Conservation (phyloP, 495 filamentous ascomycete species). For the Neurospora cerealis region DNA sequence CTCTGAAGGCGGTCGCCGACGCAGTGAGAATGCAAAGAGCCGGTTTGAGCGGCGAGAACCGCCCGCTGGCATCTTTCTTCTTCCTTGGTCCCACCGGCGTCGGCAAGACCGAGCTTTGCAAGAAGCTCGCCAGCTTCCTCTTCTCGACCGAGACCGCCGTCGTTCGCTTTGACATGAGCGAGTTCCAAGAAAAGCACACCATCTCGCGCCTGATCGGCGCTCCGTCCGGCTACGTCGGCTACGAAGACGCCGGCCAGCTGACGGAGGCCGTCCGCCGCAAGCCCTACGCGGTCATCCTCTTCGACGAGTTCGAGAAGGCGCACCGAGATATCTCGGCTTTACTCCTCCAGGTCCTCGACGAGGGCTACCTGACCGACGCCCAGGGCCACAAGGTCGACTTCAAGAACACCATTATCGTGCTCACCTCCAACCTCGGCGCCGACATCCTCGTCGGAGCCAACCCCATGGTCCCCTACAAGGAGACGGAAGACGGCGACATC, state of each 20-base stretch:
- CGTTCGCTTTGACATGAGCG: constrained; percentile 87
- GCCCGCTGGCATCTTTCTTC: constrained; percentile 91
- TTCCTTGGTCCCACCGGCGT: constrained; percentile 95
- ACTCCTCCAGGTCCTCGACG: constrained; percentile 92
- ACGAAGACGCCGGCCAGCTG: constrained; percentile 93
- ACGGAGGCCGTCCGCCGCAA: constrained; percentile 93
- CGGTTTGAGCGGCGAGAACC: constrained; percentile 81
- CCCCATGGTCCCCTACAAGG: constrained; percentile 45
- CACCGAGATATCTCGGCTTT: constrained; percentile 90
- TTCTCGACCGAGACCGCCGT: constrained; percentile 89
- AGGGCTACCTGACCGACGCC: constrained; percentile 89
- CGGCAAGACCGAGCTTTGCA: constrained; percentile 94
- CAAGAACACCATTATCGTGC: constrained; percentile 87
- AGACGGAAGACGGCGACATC: constrained; percentile 53
- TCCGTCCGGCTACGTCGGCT: constrained; percentile 90
- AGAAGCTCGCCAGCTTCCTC: constrained; percentile 85
- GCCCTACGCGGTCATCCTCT: constrained; percentile 87
- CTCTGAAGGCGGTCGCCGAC: constrained; percentile 80
- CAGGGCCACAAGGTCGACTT: constrained; percentile 97
- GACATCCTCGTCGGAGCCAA: constrained; percentile 58
- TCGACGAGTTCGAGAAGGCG: constrained; percentile 97
- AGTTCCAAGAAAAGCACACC: constrained; percentile 96
- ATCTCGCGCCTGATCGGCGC: constrained; percentile 86
- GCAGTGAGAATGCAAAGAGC: constrained; percentile 92
- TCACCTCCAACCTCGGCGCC: constrained; percentile 88